Percentiles rank a stretch among this genome's conserved stretches.
These are phyloP conservation scores for Saccharomycopsis capsularis DNA, from an alignment of 805 yeast genomes.

Conservation along the genomic window DNA sequence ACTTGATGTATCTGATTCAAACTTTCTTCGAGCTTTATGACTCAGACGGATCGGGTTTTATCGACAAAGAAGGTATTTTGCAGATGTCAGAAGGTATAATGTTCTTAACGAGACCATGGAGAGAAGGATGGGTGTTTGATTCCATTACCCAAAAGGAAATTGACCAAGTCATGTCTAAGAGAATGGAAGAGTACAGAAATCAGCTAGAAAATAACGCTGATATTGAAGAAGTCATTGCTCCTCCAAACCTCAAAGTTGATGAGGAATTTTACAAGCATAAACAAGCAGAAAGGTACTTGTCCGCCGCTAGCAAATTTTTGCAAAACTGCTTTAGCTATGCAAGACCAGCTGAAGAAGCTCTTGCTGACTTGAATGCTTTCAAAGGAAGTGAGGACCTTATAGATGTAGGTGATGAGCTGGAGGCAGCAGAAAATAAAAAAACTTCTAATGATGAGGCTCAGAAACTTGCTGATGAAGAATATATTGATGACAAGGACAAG, in stretches of 20 bases:
- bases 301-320: constrained; percentile 81
- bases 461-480: constrained; percentile 37
- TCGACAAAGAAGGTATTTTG: constrained; percentile 73
- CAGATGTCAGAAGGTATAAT: constrained; percentile 83
- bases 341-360: constrained; percentile 40
- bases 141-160: constrained; percentile 53
- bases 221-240: constrained; percentile 40
- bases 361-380: neutral
- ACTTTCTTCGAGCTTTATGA: constrained; percentile 77
- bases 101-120: constrained; percentile 78
- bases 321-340: constrained; percentile 89
- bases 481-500: constrained; percentile 24
- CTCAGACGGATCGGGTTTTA: constrained; percentile 45
- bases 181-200: constrained; percentile 39
- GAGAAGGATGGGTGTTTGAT: constrained; percentile 64
- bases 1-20: constrained; percentile 71
- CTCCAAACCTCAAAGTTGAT: constrained; percentile 55
- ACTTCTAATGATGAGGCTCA: constrained; percentile 23
- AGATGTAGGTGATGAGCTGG: neutral
- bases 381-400: neutral
- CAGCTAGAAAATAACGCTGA: constrained; percentile 27
- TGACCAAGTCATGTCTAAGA: constrained; percentile 62
- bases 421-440: neutral
- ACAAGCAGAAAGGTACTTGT: constrained; percentile 73
- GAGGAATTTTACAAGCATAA: constrained; percentile 52